These are phyloP conservation scores for Oryza punctata DNA, from an alignment of 176 grass and related monocot genomes.

Conservation along the genomic window DNA sequence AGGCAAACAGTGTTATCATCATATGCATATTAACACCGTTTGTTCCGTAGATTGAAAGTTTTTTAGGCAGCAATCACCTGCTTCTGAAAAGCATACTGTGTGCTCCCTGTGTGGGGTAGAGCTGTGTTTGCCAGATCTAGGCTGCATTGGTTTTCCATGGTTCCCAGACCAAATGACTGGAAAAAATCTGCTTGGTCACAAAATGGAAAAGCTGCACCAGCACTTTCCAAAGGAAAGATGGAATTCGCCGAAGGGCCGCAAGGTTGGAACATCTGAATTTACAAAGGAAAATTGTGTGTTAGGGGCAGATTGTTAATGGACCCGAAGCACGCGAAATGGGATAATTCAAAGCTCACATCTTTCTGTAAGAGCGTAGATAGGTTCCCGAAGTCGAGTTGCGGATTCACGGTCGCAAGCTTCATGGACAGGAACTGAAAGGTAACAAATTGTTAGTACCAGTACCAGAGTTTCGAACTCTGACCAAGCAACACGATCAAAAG, in stretches of 20 bases:
- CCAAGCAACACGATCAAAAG: not conserved
- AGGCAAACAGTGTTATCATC: conserved; percentile 30
- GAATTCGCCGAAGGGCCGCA: conserved; percentile 45
- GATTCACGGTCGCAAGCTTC: conserved; percentile 95
- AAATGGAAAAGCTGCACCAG: conserved; percentile 55
- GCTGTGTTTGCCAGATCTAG: conserved; percentile 52
- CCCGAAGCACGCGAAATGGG: not conserved
- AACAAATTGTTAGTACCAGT: not conserved
- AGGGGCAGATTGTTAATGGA: not conserved
- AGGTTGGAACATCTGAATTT: conserved; percentile 74
- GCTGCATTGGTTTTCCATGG: conserved; percentile 46
- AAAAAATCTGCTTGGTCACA: conserved; percentile 47
- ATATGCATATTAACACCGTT: conserved; percentile 26
- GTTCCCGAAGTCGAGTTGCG: conserved; percentile 66
- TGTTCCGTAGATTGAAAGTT: conserved; percentile 11
- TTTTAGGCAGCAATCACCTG: conserved; percentile 66
- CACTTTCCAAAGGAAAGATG: conserved; percentile 66
- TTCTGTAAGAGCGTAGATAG: conserved; percentile 69
- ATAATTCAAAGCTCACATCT: conserved; percentile 68
- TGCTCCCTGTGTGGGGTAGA: conserved; percentile 40
- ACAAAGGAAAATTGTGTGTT: conserved; percentile 10
- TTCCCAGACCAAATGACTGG: conserved; percentile 26
- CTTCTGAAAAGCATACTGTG: conserved; percentile 58
- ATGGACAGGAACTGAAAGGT: conserved; percentile 87
- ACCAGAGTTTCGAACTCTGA: conserved; percentile 20